phyloP scores from a whole-genome alignment of 2,329 filamentous ascomycete genomes.

The Paracamarosporium sp. region DNA sequence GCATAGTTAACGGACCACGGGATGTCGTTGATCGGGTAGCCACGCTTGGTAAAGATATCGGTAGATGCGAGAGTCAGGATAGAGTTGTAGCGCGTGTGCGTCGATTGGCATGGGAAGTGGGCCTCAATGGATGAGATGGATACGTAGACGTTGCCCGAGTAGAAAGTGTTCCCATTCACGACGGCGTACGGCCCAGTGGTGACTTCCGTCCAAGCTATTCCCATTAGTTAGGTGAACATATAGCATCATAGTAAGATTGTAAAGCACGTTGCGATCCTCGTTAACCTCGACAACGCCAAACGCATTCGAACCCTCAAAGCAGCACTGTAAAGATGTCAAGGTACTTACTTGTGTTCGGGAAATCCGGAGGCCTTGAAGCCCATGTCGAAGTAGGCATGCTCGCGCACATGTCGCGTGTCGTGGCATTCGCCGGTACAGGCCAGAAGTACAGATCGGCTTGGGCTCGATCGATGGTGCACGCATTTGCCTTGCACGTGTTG shows the following conservation, averaged over 20 bases:
- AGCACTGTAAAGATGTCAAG: too few species aligned
- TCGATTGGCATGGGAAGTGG: constrained; percentile 7
- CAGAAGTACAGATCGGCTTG: constrained; percentile 19
- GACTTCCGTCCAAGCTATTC: constrained; percentile 16
- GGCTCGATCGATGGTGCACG: constrained; percentile 18
- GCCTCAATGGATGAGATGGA: constrained; percentile 5
- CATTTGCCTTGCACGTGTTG: constrained; percentile 15
- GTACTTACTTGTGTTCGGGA: constrained; percentile 18
- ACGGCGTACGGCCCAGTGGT: constrained; percentile 23
- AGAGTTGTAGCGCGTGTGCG: constrained; percentile 12
- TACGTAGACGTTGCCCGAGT: constrained; percentile 23
- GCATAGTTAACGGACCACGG: constrained; percentile 19
- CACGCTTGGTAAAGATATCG: constrained; percentile 18
- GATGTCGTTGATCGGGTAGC: constrained; percentile 13
- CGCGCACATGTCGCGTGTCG: constrained; percentile 20
- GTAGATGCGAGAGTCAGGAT: constrained; percentile 21
- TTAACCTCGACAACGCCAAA: too few species aligned
- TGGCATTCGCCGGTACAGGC: constrained; percentile 17
- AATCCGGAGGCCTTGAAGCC: constrained; percentile 7
- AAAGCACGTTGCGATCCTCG: too few species aligned
- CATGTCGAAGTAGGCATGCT: constrained; percentile 8
- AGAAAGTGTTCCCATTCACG: constrained; percentile 20
- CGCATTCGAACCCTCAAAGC: too few species aligned
- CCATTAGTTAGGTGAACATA: too few species aligned
- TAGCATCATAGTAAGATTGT: too few species aligned